Evolutionary conservation across 495 filamentous ascomycete genomes (phyloP), one percentile per base, ranked within the genome.

Genomic region (Neurospora discreta): DNA sequence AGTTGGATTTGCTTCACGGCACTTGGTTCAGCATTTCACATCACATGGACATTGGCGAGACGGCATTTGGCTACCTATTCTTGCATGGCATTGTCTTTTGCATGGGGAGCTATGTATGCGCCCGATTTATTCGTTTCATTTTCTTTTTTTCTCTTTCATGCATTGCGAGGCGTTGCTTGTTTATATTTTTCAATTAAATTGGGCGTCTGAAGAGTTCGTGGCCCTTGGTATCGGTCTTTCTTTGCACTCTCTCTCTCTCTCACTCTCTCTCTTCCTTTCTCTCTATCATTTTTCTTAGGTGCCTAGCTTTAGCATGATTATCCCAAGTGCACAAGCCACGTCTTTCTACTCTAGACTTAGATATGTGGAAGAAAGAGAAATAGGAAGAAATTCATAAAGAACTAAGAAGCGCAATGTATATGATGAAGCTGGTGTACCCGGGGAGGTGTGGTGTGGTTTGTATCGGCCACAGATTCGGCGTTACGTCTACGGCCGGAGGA

Each of bases 141-240:
- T 36, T 36, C 5, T 36, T 36, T 69, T 65, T 65, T 7, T 42
- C 39, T 20, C 20, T 11, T 71, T 67, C 40, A 44, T 40, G 68
- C 71, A 72, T 72, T 16, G 68, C 68, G 18, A 70, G 68, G 68
- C 40, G 46, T 73, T 71, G 69, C n/a, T 11, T 23, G 15, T 36
- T 6, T 26, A 0, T 6, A n/a, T 65, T 68, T 0, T 40, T 52
- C 39, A 36, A 0, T 71, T n/a, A n/a, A n/a, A 10, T 33, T 39
- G 44, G 43, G 20, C n/a, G 68, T n/a, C 20, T 69, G 68, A 69
- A 36, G 39, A 44, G 69, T 70, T 70, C 46, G 0, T 58, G 20
- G 1, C 46, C 46, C 20, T 58, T 58, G 46, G 40, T 36, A 15
- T 23, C 7, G 38, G 42, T 23, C 26, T 46, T 43, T 38, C 30